phyloP scores from a whole-genome alignment of 1,284 basidiomycete genomes.

The Paramarasmius palmivorus region DNA sequence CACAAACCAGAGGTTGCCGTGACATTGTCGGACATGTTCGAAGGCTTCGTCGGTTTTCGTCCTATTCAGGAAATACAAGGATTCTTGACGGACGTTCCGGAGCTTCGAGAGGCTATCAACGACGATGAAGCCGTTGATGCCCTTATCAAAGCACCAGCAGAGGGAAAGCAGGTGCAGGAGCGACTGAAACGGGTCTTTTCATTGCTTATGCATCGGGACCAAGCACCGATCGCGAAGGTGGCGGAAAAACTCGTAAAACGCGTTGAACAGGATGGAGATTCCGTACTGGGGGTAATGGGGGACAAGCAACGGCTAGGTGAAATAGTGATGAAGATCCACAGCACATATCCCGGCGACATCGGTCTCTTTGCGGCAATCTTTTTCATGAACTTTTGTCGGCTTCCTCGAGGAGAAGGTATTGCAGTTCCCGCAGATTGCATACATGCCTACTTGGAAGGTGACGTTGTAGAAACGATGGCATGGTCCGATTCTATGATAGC shows the following conservation, averaged over 20 bases:
- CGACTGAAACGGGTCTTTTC: constrained; percentile 24
- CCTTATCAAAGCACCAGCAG: not conserved
- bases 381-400: constrained; percentile 58
- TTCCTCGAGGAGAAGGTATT: constrained; percentile 58
- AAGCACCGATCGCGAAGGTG: constrained; percentile 28
- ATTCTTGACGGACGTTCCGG: constrained; percentile 51
- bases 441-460: constrained; percentile 66
- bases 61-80: constrained; percentile 45
- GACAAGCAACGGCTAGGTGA: constrained; percentile 28
- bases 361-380: constrained; percentile 64
- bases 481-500: not conserved
- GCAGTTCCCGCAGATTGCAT: constrained; percentile 67
- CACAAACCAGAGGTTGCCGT: constrained; percentile 74
- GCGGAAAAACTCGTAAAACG: constrained; percentile 35
- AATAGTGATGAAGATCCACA: constrained; percentile 36
- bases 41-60: constrained; percentile 62
- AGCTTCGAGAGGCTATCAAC: constrained; percentile 34
- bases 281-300: constrained; percentile 19
- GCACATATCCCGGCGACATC: constrained; percentile 60
- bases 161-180: constrained; percentile 10
- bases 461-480: constrained; percentile 5
- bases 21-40: constrained; percentile 56
- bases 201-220: not conserved
- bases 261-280: constrained; percentile 15
- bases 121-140: constrained; percentile 1